Evolutionary conservation across 2,329 filamentous ascomycete species (phyloP).

Genomic region (Akanthomyces lecanii): DNA sequence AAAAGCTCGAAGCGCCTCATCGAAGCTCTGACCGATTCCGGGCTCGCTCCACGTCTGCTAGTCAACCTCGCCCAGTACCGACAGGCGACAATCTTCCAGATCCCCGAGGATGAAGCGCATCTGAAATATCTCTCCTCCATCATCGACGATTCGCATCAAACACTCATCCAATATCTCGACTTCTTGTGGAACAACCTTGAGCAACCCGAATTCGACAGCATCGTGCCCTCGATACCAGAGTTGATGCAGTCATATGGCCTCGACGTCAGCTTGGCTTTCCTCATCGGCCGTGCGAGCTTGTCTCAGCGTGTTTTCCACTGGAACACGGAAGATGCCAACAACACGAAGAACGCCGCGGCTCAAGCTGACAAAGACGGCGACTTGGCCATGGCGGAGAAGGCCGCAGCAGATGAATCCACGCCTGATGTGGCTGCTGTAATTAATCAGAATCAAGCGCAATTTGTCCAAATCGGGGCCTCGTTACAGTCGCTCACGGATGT

Average conservation of each 20-base stretch:
- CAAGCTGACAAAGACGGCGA: constrained; percentile 54
- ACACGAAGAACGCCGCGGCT: constrained; percentile 27
- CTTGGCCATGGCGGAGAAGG: constrained; percentile 42
- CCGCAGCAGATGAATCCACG: constrained; percentile 26
- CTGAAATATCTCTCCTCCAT: constrained; percentile 87
- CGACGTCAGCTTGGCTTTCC: constrained; percentile 76
- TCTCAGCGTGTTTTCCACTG: constrained; percentile 55
- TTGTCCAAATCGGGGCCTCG: constrained; percentile 27
- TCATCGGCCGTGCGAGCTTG: constrained; percentile 73
- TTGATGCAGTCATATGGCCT: constrained; percentile 77
- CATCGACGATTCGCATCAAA: constrained; percentile 83
- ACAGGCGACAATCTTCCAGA: constrained; percentile 75
- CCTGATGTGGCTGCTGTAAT: constrained; percentile 26
- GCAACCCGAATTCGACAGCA: constrained; percentile 68
- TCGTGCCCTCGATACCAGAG: constrained; percentile 69
- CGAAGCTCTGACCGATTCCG: constrained; percentile 70
- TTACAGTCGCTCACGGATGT: constrained; percentile 70
- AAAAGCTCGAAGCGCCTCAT: constrained; percentile 76
- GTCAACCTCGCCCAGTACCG: constrained; percentile 87
- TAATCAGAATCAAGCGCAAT: constrained; percentile 26
- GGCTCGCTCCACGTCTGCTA: constrained; percentile 77
- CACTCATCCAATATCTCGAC: constrained; percentile 84
- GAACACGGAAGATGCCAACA: constrained; percentile 35
- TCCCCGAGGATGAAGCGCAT: constrained; percentile 68
- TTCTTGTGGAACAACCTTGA: constrained; percentile 77